Percentiles rank a stretch among this genome's conserved stretches.
Conservation (phyloP, 441 rosid genomes). For the Eutrema salsugineum region DNA sequence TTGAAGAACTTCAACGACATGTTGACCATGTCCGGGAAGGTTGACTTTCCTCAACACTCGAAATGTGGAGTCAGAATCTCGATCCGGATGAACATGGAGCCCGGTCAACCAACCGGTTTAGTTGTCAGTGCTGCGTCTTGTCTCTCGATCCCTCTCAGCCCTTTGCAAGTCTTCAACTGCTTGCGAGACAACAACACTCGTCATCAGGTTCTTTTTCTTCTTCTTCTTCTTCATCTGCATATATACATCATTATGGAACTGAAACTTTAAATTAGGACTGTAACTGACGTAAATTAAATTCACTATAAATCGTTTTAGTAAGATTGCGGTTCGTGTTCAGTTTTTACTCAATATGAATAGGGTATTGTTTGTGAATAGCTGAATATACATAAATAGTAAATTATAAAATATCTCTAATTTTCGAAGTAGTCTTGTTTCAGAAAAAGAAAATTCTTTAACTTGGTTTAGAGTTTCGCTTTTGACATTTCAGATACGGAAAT, state of each 20-base stretch:
- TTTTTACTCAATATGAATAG: no score
- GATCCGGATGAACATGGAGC: slow-evolving; percentile 31
- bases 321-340: background rate
- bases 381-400: no score
- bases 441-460: no score
- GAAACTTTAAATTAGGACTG: background rate
- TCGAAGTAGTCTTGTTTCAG: no score
- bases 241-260: background rate
- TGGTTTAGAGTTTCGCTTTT: no score
- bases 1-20: slow-evolving; percentile 45
- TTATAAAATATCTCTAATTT: no score
- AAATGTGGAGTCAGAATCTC: slow-evolving; percentile 59
- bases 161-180: slow-evolving; percentile 37
- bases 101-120: slow-evolving; percentile 49
- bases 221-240: background rate
- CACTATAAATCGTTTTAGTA: background rate
- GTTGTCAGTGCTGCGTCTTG: slow-evolving; percentile 58
- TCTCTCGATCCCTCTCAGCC: slow-evolving; percentile 50
- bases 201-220: slow-evolving; percentile 44
- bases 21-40: slow-evolving; percentile 48
- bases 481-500: no score
- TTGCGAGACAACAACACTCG: slow-evolving; percentile 40
- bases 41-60: slow-evolving; percentile 45
- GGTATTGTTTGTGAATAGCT: no score
- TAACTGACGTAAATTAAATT: background rate